Evolutionary conservation across 306 rosid species (phyloP).

Genomic region (Vigna radiata): DNA sequence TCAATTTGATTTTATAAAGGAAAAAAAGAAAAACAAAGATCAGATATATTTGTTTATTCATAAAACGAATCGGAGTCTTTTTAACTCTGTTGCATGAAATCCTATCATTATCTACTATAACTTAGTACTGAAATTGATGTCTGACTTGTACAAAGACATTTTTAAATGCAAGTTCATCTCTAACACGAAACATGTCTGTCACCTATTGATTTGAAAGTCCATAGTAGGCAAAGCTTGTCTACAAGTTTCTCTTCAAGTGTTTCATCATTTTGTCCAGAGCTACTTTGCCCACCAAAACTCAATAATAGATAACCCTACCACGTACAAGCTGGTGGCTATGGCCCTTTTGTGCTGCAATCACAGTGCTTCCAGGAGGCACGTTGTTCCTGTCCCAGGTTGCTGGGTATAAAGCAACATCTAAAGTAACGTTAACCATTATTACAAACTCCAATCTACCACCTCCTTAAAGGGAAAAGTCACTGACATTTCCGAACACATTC

Average conservation of each 20-base stretch:
- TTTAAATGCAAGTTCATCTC: background rate
- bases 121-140: background rate
- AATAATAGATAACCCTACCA: constrained; percentile 39
- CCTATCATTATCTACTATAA: background rate
- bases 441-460: constrained; percentile 25
- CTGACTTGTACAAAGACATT: constrained; percentile 4
- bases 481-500: constrained; percentile 32
- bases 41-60: too few species aligned
- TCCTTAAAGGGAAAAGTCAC: constrained; percentile 19
- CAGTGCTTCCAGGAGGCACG: constrained; percentile 32
- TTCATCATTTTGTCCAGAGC: constrained; percentile 27
- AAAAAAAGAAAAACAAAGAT: background rate
- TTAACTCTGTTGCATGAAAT: background rate
- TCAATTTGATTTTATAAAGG: background rate
- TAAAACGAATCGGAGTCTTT: too few species aligned
- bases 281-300: constrained; percentile 8
- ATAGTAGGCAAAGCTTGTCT: background rate
- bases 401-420: constrained; percentile 35
- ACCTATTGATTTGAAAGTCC: constrained; percentile 19
- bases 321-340: constrained; percentile 16
- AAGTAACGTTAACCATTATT: constrained; percentile 13
- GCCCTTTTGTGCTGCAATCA: constrained; percentile 29
- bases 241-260: background rate
- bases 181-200: constrained; percentile 1
- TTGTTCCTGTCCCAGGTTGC: constrained; percentile 30